phyloP scores from a whole-genome alignment of 2,329 filamentous ascomycete species.

The Leptoxyphium fumago region DNA sequence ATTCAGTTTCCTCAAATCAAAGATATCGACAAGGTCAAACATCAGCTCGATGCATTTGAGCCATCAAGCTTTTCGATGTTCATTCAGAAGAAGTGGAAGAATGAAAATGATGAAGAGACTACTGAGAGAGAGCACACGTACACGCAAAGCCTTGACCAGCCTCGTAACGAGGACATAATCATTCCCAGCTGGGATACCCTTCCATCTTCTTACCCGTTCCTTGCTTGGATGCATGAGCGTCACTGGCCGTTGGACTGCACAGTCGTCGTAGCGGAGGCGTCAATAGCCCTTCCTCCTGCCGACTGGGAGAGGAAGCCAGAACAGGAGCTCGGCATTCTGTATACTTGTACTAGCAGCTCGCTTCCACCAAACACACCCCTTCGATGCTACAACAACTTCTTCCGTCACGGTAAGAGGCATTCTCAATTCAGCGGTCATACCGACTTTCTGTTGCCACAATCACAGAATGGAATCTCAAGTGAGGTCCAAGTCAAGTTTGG shows the following conservation, averaged over 20 bases:
- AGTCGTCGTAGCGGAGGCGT: slow-evolving; percentile 27
- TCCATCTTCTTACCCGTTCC: slow-evolving; percentile 16
- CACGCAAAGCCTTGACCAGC: slow-evolving; percentile 19
- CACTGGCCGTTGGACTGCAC: slow-evolving; percentile 17
- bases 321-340: slow-evolving; percentile 18
- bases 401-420: slow-evolving; percentile 1
- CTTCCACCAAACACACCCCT: slow-evolving; percentile 9
- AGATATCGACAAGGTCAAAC: slow-evolving; percentile 7
- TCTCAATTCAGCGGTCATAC: slow-evolving; percentile 5
- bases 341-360: slow-evolving; percentile 14
- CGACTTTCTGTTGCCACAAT: slow-evolving; percentile 6
- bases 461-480: slow-evolving; percentile 6
- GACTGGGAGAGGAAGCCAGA: slow-evolving; percentile 19
- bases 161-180: slow-evolving; percentile 18
- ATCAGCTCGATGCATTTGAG: slow-evolving; percentile 12
- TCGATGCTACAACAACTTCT: slow-evolving; percentile 13
- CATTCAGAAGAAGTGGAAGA: slow-evolving; percentile 19
- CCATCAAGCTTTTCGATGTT: slow-evolving; percentile 27
- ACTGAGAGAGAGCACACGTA: slow-evolving; percentile 23
- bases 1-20: slow-evolving; percentile 3
- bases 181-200: slow-evolving; percentile 20
- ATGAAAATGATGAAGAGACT: slow-evolving; percentile 9
- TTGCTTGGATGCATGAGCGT: slow-evolving; percentile 12
- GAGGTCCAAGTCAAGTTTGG: slow-evolving; percentile 24
- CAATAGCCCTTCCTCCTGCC: slow-evolving; percentile 25